Conservation (phyloP, 2,329 filamentous ascomycete genomes). For the Hypoxylon sp. region DNA sequence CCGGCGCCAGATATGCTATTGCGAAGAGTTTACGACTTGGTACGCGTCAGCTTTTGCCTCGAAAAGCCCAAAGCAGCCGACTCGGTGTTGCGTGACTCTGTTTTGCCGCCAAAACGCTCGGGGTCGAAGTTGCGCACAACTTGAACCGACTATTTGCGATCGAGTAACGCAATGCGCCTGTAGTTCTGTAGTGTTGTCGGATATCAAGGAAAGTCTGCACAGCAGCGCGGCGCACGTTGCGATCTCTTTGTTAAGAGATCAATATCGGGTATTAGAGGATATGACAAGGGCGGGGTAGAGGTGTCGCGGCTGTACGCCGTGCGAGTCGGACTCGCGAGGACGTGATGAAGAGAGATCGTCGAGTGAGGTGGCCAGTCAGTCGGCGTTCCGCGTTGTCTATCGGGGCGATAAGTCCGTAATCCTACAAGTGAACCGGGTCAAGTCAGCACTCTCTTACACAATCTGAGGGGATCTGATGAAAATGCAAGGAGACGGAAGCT, state of each 20-base stretch:
- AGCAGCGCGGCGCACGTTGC: slow-evolving; percentile 23
- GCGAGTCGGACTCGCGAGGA: slow-evolving; percentile 16
- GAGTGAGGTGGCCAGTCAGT: slow-evolving; percentile 18
- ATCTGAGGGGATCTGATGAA: slow-evolving; percentile 5
- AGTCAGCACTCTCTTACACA: slow-evolving; percentile 31
- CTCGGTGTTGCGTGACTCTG: slow-evolving; percentile 4
- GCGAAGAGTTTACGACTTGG: slow-evolving; percentile 8
- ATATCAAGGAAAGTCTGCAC: slow-evolving; percentile 29
- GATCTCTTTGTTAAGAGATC: slow-evolving; percentile 15
- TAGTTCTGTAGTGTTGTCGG: slow-evolving; percentile 13
- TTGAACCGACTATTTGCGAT: slow-evolving; percentile 3
- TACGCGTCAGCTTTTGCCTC: slow-evolving; percentile 29
- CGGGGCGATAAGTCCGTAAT: slow-evolving; percentile 7
- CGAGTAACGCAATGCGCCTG: slow-evolving; percentile 20
- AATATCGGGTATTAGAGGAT: slow-evolving; percentile 7
- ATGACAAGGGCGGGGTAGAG: slow-evolving; percentile 24
- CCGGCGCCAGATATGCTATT: neutral
- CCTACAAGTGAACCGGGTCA: slow-evolving; percentile 26
- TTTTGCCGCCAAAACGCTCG: slow-evolving; percentile 6
- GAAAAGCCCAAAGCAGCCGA: slow-evolving; percentile 4
- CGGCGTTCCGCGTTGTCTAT: slow-evolving; percentile 20
- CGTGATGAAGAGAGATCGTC: slow-evolving; percentile 8
- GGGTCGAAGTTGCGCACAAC: slow-evolving; percentile 14
- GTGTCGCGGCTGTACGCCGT: slow-evolving; percentile 23
- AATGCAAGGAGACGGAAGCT: slow-evolving; percentile 5